A percentile compares a stretch with the other conserved stretches of the same genome.
These are phyloP conservation scores for Quercus lobata DNA, from an alignment of 331 rosid genomes.

Conservation along the genomic window DNA sequence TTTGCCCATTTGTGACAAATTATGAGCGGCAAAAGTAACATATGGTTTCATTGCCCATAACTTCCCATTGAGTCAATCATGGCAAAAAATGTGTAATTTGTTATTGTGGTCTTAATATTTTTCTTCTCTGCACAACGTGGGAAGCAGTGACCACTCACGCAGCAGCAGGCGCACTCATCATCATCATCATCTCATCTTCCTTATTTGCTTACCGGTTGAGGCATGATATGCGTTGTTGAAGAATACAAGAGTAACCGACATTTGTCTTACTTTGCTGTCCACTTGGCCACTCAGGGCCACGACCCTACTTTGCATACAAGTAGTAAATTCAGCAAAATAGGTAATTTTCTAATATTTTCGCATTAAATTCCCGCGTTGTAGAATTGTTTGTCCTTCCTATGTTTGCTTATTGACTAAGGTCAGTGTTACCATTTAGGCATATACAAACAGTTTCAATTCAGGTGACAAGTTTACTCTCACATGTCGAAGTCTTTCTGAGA, in stretches of 20 bases:
- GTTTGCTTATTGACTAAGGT: not conserved
- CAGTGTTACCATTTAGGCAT: no score
- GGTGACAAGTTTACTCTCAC: no score
- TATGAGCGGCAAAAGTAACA: accelerated
- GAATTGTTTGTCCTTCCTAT: not conserved
- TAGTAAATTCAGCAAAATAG: no score
- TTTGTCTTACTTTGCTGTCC: not conserved
- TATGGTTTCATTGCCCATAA: no score
- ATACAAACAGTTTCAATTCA: no score
- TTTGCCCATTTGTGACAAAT: no score
- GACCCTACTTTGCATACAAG: not conserved
- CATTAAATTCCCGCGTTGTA: not conserved
- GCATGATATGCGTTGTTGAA: not conserved
- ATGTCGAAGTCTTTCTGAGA: no score
- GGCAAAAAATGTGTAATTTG: no score
- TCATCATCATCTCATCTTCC: not conserved
- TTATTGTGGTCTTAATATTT: no score
- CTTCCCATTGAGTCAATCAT: no score
- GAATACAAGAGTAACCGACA: not conserved
- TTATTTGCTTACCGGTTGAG: slow-evolving; percentile 33
- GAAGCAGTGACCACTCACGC: not conserved
- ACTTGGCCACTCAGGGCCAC: slow-evolving; percentile 1
- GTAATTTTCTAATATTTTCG: not conserved
- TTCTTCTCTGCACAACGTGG: slow-evolving; percentile 16
- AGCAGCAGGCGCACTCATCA: not conserved